Evolutionary conservation across 2,329 filamentous ascomycete species (phyloP), one percentile per base, ranked within the genome.

Genomic region (Curvularia hawaiiensis): DNA sequence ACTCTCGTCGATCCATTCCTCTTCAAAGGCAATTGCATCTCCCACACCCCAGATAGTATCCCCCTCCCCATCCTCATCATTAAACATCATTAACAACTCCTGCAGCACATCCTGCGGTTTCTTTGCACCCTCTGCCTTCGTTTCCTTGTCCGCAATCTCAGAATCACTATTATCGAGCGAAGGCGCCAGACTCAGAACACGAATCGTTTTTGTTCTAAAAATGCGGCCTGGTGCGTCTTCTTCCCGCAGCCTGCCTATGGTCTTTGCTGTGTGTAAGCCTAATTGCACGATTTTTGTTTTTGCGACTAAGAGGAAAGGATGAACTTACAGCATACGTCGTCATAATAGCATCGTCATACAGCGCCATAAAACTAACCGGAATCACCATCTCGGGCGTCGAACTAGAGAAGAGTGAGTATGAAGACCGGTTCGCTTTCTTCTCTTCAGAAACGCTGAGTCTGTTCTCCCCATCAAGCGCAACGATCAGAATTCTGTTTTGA

Each of bases 291-390:
- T 0, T 18, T 18, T 4, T 1, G 3, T 8, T 4, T n/a, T 3
- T 16, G 10, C 31, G 33, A 5, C 18, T 9, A 1, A 35, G 14
- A n/a, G 16, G 16, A 14, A 35, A 12, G 4, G 11, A 4, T 3
- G 9, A 14, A 28, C 20, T 2, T 49, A 54, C 55, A 6, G 55
- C 46, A 20, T 58, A 58, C 4, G 55, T 58, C 11, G 55, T 46
- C 55, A 58, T 58, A n/a, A 58, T 50, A 12, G 45, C 46, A 20
- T 58, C 55, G 1, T 58, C 51, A 31, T 26, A 58, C 2, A 58
- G 18, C 3, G 51, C 39, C 55, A 58, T 58, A 6, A 49, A 58
- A 16, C 55, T 58, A 6, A 58, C 51, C 3, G 55, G 55, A 10
- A 49, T 39, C 7, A 52, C 30, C 22, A 57, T 12, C 7, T 54